Base-by-base conservation (phyloP, 2,329 filamentous ascomycete species). In the Magnaporthiopsis rhizophila region DNA sequence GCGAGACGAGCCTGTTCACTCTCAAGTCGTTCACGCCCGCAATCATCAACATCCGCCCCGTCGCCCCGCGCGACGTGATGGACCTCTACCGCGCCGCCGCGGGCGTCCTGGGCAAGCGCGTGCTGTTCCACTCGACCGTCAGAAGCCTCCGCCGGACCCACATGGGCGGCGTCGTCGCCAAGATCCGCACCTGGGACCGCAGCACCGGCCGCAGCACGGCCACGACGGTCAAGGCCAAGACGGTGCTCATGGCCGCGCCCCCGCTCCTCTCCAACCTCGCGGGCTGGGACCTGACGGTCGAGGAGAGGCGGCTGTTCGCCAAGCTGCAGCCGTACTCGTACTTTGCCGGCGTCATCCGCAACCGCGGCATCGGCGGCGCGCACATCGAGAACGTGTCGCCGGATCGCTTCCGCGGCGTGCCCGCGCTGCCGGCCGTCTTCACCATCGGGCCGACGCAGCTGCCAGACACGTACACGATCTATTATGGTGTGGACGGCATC, bases 11-110 rank as follows among this genome's bases (percentile, higher is more conserved):
- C 8, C 34, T 65, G 28, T 65, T 50, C 32, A 61, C 69, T 18
- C 61, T 71, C 15, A 56, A 63, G 11, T 59, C 38, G 18, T 34
- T 68, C n/a, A 58, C 62, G 58, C 59, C 56, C 1, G 58, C 56
- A 1, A 34, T 63, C 13, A 32, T 61, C 30, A 38, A 50, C 2
- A 58, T 60, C 11, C 59, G 56, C 18, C 62, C 61, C 36, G 57
- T 65, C 38, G 59, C 62, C 28, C 58, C 65, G 3, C 61, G 61
- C n/a, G 61, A 65, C 45, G 38, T 62, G 15, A 62, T 59, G 36
- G 59, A 65, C 34, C 34, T 63, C 15, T 66, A 66, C 53, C 60
- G 63, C 11, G 62, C 64, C 12, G 64, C 64, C 9, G 64, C 64
- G 21, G 34, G 28, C 13, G 28, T 61, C 24, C 62, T 65, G 15